These are phyloP conservation scores for Camellia sinensis DNA, from an alignment of 148 eudicot species.

Conservation along the genomic window DNA sequence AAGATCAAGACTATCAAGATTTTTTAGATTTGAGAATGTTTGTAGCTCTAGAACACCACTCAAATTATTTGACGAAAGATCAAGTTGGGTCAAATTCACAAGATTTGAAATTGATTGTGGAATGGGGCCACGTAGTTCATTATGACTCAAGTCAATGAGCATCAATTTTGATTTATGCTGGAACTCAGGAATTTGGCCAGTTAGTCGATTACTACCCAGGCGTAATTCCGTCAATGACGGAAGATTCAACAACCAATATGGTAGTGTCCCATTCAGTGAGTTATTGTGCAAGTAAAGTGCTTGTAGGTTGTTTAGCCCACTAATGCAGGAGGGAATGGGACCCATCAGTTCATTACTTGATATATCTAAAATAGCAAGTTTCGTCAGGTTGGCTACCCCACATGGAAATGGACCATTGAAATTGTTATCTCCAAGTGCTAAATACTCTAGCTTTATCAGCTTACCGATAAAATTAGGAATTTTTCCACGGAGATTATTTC, in stretches of 20 bases:
- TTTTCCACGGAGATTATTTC: too few species aligned
- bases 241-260: background rate
- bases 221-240: fast-evolving
- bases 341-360: conserved; percentile 18
- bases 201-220: background rate
- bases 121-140: conserved; percentile 6
- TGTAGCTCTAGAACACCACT: conserved; percentile 20
- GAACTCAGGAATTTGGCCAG: background rate
- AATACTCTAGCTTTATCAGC: too few species aligned
- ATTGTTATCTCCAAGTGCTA: conserved; percentile 2
- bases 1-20: conserved; percentile 1
- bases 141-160: background rate
- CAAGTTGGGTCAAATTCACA: background rate
- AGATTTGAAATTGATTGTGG: conserved; percentile 9
- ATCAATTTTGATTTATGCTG: background rate
- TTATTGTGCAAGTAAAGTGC: background rate
- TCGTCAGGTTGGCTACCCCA: conserved; percentile 20
- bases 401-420: conserved; percentile 26
- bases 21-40: conserved; percentile 10
- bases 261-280: background rate
- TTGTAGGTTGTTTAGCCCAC: too few species aligned
- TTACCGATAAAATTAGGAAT: too few species aligned
- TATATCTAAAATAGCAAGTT: background rate
- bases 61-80: conserved; percentile 21
- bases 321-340: background rate